Conservation (phyloP, 148 eudicot species). For the Silene uniflora region DNA sequence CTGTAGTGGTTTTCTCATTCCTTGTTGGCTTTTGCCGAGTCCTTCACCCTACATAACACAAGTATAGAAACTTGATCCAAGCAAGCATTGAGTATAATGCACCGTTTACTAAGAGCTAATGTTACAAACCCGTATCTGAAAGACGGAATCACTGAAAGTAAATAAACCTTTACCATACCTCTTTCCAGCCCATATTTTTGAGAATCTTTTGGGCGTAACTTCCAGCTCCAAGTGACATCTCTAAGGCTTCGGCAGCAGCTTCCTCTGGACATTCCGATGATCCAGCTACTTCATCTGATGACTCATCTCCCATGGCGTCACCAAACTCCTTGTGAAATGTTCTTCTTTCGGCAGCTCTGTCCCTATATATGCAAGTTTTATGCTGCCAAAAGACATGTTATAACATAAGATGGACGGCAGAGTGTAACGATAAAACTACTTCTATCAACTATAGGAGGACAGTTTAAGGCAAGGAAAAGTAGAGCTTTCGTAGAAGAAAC, state of each 20-base stretch:
- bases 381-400: constrained; percentile 25
- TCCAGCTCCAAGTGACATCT: constrained; percentile 81
- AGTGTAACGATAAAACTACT: background rate
- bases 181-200: constrained; percentile 97
- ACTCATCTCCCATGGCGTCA: constrained; percentile 75
- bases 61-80: background rate
- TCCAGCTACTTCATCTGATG: constrained; percentile 25
- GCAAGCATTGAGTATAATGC: background rate
- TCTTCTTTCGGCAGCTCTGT: constrained; percentile 98
- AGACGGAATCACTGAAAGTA: too few relatives aligned
- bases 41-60: constrained; percentile 63
- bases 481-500: background rate
- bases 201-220: constrained; percentile 82
- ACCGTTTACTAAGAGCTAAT: background rate
- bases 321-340: constrained; percentile 83
- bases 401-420: background rate
- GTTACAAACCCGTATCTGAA: background rate
- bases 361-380: constrained; percentile 52
- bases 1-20: constrained; percentile 64
- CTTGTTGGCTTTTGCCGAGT: constrained; percentile 74
- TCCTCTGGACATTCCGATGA: constrained; percentile 42
- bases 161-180: constrained; percentile 41
- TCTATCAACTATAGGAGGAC: background rate
- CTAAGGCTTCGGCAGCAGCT: constrained; percentile 79
- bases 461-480: background rate